Percentiles rank a stretch among this genome's conserved stretches.
phyloP scores from a whole-genome alignment of 2,329 filamentous ascomycete species.

The Ophiostoma ips region DNA sequence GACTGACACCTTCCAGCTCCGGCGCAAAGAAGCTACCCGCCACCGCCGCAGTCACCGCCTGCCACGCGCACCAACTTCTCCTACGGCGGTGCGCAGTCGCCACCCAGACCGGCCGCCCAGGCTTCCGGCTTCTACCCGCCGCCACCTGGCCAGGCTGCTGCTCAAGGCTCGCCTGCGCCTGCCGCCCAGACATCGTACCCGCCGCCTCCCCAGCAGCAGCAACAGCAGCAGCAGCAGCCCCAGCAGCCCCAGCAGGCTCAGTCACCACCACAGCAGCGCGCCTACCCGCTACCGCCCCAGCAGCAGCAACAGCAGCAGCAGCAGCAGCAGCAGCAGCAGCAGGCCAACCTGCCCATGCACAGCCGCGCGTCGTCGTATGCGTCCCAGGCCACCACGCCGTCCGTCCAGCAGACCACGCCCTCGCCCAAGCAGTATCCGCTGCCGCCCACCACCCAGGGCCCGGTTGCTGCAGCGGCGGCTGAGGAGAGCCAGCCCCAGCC shows the following conservation, averaged over 20 bases:
- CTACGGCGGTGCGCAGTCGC: constrained; percentile 18
- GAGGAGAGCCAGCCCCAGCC: not conserved
- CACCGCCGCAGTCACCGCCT: constrained; percentile 24
- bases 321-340: constrained; percentile 13
- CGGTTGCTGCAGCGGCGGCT: not conserved
- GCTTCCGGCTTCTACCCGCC: constrained; percentile 21
- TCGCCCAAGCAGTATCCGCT: constrained; percentile 15
- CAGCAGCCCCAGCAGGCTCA: constrained; percentile 13
- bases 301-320: constrained; percentile 16
- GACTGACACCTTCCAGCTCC: not conserved
- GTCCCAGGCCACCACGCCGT: constrained; percentile 8
- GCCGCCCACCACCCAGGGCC: constrained; percentile 13
- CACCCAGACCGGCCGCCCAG: constrained; percentile 6
- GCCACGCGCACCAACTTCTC: constrained; percentile 24
- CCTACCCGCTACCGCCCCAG: constrained; percentile 16
- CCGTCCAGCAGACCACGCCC: constrained; percentile 5
- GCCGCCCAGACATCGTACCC: constrained; percentile 20
- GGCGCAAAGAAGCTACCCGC: constrained; percentile 20
- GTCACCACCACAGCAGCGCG: constrained; percentile 18
- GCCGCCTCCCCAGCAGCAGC: constrained; percentile 19
- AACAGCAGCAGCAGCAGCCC: constrained; percentile 16
- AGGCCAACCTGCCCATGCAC: constrained; percentile 22
- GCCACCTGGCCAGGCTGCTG: constrained; percentile 18
- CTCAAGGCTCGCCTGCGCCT: constrained; percentile 19
- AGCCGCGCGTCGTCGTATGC: constrained; percentile 20